Evolutionary conservation across 768 basidiomycete species (phyloP).

Genomic region (Suillus sp.): DNA sequence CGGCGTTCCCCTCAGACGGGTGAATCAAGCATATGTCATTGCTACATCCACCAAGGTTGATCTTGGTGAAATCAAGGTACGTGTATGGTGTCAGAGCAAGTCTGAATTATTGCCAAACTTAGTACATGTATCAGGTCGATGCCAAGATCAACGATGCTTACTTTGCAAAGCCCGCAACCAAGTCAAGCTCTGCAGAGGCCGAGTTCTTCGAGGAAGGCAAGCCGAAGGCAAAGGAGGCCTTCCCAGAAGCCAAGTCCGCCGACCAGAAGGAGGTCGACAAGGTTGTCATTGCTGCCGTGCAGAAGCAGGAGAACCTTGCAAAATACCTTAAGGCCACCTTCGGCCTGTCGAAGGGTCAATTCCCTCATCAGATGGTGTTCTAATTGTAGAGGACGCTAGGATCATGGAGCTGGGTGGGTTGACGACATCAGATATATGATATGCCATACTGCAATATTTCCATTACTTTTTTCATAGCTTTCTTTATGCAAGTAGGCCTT

Average conservation of each 20-base stretch:
- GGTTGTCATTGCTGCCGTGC: conserved; percentile 78
- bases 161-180: conserved; percentile 79
- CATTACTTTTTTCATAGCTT: conserved; percentile 19
- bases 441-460: conserved; percentile 23
- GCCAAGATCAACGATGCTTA: conserved; percentile 93
- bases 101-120: background rate
- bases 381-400: conserved; percentile 41
- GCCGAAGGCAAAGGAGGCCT: conserved; percentile 84
- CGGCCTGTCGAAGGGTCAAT: conserved; percentile 96
- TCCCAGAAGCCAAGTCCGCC: conserved; percentile 83
- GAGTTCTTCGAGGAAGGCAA: conserved; percentile 97
- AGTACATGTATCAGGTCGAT: conserved; percentile 56
- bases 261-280: conserved; percentile 91
- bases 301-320: conserved; percentile 86
- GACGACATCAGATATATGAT: conserved; percentile 28
- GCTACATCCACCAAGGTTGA: conserved; percentile 96
- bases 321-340: conserved; percentile 94
- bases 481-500: conserved; percentile 19
- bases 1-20: conserved; percentile 95
- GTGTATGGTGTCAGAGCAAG: conserved; percentile 25
- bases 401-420: conserved; percentile 20
- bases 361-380: conserved; percentile 93
- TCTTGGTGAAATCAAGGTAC: conserved; percentile 70
- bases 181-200: conserved; percentile 84
- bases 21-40: conserved; percentile 99